Percentiles rank a stretch among this genome's conserved stretches.
Conservation (phyloP, 352 stramenopile species). For the Phytophthora rubi region DNA sequence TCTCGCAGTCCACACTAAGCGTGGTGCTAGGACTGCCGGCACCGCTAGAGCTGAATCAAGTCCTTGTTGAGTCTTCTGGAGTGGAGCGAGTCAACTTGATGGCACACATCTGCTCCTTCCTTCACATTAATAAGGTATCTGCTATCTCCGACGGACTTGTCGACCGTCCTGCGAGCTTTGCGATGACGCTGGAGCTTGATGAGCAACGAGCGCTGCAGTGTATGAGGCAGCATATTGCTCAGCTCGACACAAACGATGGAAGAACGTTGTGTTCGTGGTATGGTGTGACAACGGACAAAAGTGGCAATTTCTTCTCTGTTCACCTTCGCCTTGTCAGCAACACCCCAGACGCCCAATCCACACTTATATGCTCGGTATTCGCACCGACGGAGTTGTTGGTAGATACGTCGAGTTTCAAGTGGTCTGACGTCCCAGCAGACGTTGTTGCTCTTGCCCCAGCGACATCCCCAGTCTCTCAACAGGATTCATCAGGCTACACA, state of each 20-base stretch:
- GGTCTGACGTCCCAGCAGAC: conserved; percentile 24
- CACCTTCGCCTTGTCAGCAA: conserved; percentile 20
- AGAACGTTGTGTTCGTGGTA: conserved; percentile 16
- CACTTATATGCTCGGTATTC: conserved; percentile 36
- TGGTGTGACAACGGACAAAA: conserved; percentile 5
- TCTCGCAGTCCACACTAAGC: conserved; percentile 7
- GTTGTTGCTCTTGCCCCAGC: conserved; percentile 3
- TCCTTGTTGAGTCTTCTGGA: not conserved
- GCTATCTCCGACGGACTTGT: conserved; percentile 16
- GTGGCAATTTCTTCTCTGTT: conserved; percentile 24
- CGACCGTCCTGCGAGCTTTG: conserved; percentile 8
- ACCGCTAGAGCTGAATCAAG: not conserved
- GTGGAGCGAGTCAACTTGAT: conserved; percentile 24
- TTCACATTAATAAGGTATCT: conserved; percentile 34
- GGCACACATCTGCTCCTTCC: conserved; percentile 51
- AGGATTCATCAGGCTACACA: not conserved
- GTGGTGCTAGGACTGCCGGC: conserved; percentile 24
- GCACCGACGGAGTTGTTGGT: conserved; percentile 31
- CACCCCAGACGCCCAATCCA: not conserved
- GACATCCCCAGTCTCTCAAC: not conserved
- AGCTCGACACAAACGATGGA: not conserved
- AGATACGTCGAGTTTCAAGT: conserved; percentile 13
- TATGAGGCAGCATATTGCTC: conserved; percentile 11
- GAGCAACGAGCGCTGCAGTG: conserved; percentile 11
- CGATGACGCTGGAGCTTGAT: conserved; percentile 26